Evolutionary conservation across 2,329 filamentous ascomycete species (phyloP).

Genomic region (Colletotrichum orchidophilum): DNA sequence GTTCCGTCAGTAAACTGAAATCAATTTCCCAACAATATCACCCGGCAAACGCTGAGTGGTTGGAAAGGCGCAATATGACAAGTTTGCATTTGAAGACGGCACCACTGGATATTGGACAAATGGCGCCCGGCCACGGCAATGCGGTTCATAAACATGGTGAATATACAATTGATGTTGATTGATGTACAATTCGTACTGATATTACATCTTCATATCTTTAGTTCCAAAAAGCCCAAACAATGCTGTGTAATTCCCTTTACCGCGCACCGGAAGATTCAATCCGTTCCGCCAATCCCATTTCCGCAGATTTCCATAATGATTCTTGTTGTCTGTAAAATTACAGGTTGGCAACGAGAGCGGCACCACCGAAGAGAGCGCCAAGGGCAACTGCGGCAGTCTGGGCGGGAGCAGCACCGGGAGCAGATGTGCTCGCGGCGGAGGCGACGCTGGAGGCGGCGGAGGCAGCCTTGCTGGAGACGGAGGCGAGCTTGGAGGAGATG

Average conservation of each 20-base stretch:
- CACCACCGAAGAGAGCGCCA: conserved; percentile 58
- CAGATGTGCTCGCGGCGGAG: conserved; percentile 28
- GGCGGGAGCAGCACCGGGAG: conserved; percentile 40
- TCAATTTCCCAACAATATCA: background rate
- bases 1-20: background rate
- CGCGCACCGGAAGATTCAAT: background rate
- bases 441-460: background rate
- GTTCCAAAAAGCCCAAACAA: conserved; percentile 21
- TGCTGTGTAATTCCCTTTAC: conserved; percentile 15
- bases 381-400: conserved; percentile 55
- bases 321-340: conserved; percentile 40
- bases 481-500: conserved; percentile 24
- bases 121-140: no score
- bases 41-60: conserved; percentile 1
- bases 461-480: conserved; percentile 8
- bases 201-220: conserved; percentile 31
- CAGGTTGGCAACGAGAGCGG: conserved; percentile 55
- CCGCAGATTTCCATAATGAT: background rate
- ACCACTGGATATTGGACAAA: no score
- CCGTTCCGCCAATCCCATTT: background rate
- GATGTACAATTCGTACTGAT: conserved; percentile 30
- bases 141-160: background rate
- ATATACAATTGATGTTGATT: conserved; percentile 1
- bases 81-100: no score
- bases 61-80: background rate